A percentile compares a stretch with the other conserved stretches of the same genome.
Conservation (phyloP, 1,284 basidiomycete species). For the Spongiforma sp. region DNA sequence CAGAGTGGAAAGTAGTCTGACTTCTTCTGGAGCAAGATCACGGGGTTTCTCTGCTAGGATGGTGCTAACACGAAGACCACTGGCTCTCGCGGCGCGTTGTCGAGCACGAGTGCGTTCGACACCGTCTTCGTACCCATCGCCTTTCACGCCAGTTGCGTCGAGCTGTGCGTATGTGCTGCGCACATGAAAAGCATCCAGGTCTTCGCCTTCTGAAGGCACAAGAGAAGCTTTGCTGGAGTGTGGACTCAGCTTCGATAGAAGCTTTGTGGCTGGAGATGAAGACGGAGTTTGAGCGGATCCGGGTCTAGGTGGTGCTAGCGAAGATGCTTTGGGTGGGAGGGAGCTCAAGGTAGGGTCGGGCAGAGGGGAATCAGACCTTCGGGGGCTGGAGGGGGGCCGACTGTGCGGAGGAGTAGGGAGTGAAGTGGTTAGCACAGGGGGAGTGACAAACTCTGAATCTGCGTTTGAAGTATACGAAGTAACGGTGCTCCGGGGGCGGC, state of each 20-base stretch:
- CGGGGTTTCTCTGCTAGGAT: conserved; percentile 65
- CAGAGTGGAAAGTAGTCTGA: conserved; percentile 69
- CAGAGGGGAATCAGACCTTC: conserved; percentile 30
- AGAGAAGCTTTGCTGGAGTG: conserved; percentile 62
- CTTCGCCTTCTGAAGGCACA: conserved; percentile 76
- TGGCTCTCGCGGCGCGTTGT: conserved; percentile 61
- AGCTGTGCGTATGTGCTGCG: conserved; percentile 89
- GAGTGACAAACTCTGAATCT: conserved; percentile 24
- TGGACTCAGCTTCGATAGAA: conserved; percentile 40
- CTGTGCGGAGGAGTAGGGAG: conserved; percentile 40
- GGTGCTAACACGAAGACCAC: conserved; percentile 58
- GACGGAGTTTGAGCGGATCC: conserved; percentile 37
- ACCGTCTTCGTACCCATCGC: conserved; percentile 92
- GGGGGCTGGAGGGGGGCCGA: conserved; percentile 34
- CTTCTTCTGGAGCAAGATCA: conserved; percentile 67
- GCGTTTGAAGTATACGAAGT: conserved; percentile 35
- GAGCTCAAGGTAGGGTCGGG: conserved; percentile 21
- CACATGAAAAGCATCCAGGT: conserved; percentile 86
- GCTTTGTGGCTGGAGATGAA: conserved; percentile 42
- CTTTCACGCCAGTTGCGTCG: conserved; percentile 84
- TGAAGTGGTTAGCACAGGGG: conserved; percentile 22
- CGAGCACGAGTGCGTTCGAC: conserved; percentile 93
- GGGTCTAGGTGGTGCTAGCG: conserved; percentile 28
- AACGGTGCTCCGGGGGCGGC: conserved; percentile 28
- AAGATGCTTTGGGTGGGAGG: conserved; percentile 16